A percentile compares a stretch with the other conserved stretches of the same genome.
These are phyloP conservation scores for Curvularia spicifera DNA, from an alignment of 2,329 filamentous ascomycete species.

Conservation along the genomic window DNA sequence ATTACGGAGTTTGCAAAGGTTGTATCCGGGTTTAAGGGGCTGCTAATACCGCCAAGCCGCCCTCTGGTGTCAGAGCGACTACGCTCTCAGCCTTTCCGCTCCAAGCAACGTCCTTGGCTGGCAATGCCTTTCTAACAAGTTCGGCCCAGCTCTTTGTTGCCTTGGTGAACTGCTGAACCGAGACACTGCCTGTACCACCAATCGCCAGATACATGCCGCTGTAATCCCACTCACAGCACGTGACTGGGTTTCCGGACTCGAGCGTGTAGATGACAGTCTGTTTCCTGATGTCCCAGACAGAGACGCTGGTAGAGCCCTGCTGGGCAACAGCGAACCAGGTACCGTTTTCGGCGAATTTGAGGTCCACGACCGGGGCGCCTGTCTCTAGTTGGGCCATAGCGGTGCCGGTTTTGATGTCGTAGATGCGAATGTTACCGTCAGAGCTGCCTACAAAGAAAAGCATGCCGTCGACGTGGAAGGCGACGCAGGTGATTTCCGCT, in stretches of 20 bases:
- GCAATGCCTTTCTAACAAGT: slow-evolving; percentile 76
- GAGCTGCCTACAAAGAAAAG: slow-evolving; percentile 84
- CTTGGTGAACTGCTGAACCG: slow-evolving; percentile 90
- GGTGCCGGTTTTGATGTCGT: slow-evolving; percentile 80
- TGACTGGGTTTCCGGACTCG: slow-evolving; percentile 79
- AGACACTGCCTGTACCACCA: slow-evolving; percentile 78
- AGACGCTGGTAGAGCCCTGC: slow-evolving; percentile 77
- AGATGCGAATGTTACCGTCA: slow-evolving; percentile 84
- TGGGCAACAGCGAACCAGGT: slow-evolving; percentile 90
- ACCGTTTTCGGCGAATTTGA: slow-evolving; percentile 94
- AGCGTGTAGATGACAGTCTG: slow-evolving; percentile 82
- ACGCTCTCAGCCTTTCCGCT: slow-evolving; percentile 75
- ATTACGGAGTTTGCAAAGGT: not conserved
- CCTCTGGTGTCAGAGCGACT: slow-evolving; percentile 75
- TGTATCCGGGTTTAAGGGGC: slow-evolving; percentile 23
- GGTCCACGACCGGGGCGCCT: slow-evolving; percentile 70
- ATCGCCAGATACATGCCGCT: slow-evolving; percentile 90
- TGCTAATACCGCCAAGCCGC: slow-evolving; percentile 74
- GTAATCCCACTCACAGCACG: slow-evolving; percentile 87
- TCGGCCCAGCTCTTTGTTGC: slow-evolving; percentile 87
- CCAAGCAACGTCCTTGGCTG: slow-evolving; percentile 78
- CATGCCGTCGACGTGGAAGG: slow-evolving; percentile 97
- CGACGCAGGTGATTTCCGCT: slow-evolving; percentile 75
- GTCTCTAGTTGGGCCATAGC: slow-evolving; percentile 75
- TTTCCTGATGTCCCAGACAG: slow-evolving; percentile 92